phyloP scores from a whole-genome alignment of 306 rosid genomes.

The Prinsepia uniflora region DNA sequence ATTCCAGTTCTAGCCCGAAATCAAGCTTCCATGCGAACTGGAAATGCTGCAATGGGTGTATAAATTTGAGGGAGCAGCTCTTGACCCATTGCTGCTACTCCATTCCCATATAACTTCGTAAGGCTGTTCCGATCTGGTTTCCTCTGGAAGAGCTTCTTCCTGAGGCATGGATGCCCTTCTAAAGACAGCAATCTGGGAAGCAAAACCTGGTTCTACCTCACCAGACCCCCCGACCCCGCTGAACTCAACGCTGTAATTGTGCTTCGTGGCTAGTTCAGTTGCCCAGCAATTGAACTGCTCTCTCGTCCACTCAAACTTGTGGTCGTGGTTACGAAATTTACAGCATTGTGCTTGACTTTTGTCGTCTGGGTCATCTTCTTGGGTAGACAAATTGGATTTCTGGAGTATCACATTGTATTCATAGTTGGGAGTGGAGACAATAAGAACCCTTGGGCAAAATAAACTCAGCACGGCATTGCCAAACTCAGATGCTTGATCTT shows the following conservation, averaged over 20 bases:
- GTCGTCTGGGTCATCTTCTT: slow-evolving; percentile 68
- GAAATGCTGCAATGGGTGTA: not conserved
- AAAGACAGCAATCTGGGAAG: slow-evolving; percentile 95
- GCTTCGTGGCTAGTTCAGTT: slow-evolving; percentile 53
- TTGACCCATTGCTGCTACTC: slow-evolving; percentile 31
- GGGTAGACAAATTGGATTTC: slow-evolving; percentile 42
- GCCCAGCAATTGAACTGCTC: slow-evolving; percentile 86
- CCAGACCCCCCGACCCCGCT: slow-evolving; percentile 89
- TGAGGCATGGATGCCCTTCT: slow-evolving; percentile 35
- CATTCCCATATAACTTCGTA: slow-evolving; percentile 66
- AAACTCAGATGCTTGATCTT: slow-evolving; percentile 76
- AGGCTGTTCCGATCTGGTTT: slow-evolving; percentile 26
- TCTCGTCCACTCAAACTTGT: slow-evolving; percentile 97
- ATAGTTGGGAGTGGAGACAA: slow-evolving; percentile 91
- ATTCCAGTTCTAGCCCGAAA: slow-evolving; percentile 32
- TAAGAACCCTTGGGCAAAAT: slow-evolving; percentile 73
- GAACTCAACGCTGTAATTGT: slow-evolving; percentile 71
- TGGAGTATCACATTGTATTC: slow-evolving; percentile 89
- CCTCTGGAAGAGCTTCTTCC: slow-evolving; percentile 23
- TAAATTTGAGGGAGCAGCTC: not conserved
- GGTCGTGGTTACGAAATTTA: slow-evolving; percentile 90
- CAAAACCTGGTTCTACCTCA: slow-evolving; percentile 85
- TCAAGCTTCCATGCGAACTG: not conserved
- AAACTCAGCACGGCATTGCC: slow-evolving; percentile 68
- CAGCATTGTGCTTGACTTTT: slow-evolving; percentile 52